Evolutionary conservation across 106 monocot genomes (phyloP), one percentile per base, ranked within the genome.

Genomic region (Dioscorea alata): DNA sequence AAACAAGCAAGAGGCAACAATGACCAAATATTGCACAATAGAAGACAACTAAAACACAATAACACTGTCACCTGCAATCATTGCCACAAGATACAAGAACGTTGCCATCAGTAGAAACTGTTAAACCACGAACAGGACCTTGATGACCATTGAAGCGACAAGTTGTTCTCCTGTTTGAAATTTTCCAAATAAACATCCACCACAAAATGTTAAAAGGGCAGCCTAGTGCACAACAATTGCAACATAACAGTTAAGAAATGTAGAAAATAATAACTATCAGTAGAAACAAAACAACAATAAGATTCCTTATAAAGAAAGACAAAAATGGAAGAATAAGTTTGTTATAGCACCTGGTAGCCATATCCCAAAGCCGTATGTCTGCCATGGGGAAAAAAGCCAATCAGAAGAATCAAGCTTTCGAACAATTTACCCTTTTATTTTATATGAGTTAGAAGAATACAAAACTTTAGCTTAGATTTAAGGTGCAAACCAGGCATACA

Each of bases 361-460:
- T 83, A 70, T 93, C 87, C 99, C 99, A 99, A 60, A 93, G 90
- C 53, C 92, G 92, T 73, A 99, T 87, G 85, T 99, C 97, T 99
- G 97, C 64, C 56, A 71, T 57, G 62, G 71, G 63, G 67, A 25
- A 22, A 59, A 25, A 5, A 21, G 6, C 42, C 10, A 42, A 42
- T 42, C 6, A 64, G n/a, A 74, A 23, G 28, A 59, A 0, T 3
- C 32, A 52, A 12, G 61, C 51, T 0, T 42, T 23, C 0, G 23
- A 23, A 24, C 8, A 23, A 50, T 54, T 54, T 14, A 54, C 19
- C 5, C 0, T 5, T 54, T 54, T 19, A 2, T 54, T 54, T 2
- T 15, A 54, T 54, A 51, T 51, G 4, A 19, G 19, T 18, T 18
- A 54, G 54, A 8, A 54, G 15, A 54, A 13, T 16, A 14, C 51